Evolutionary conservation across 2,329 filamentous ascomycete genomes (phyloP).

Genomic region (Penicillium sp.): DNA sequence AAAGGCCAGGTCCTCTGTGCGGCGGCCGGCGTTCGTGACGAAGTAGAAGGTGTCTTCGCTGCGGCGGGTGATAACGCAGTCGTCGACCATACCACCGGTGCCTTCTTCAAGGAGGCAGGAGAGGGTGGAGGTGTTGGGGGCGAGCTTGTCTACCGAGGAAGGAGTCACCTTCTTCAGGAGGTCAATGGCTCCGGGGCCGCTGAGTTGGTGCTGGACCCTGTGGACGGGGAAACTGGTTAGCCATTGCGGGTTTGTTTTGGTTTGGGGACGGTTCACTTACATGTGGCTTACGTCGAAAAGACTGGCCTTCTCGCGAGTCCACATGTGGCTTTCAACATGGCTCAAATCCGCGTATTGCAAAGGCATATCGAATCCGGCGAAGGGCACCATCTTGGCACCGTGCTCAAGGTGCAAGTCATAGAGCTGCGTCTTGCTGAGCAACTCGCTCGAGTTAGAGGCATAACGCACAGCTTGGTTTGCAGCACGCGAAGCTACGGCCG

Average conservation of each 20-base stretch:
- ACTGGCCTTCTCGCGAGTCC: constrained; percentile 83
- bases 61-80: constrained; percentile 86
- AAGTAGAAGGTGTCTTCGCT: constrained; percentile 77
- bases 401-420: constrained; percentile 75
- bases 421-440: constrained; percentile 61
- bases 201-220: constrained; percentile 77
- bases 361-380: constrained; percentile 90
- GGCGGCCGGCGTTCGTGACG: constrained; percentile 90
- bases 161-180: constrained; percentile 87
- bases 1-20: constrained; percentile 83
- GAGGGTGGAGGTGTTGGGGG: constrained; percentile 70
- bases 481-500: constrained; percentile 13
- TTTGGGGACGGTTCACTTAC: constrained; percentile 51
- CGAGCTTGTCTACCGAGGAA: constrained; percentile 65
- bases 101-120: constrained; percentile 77
- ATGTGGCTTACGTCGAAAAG: constrained; percentile 97
- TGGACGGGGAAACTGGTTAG: constrained; percentile 9
- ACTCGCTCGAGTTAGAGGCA: constrained; percentile 33
- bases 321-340: constrained; percentile 81
- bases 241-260: constrained; percentile 2
- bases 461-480: constrained; percentile 27
- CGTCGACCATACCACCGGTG: constrained; percentile 90
- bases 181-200: constrained; percentile 72
- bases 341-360: constrained; percentile 79
- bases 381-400: constrained; percentile 94